phyloP scores from a whole-genome alignment of 768 basidiomycete species.

The Rhodotorula paludigena region DNA sequence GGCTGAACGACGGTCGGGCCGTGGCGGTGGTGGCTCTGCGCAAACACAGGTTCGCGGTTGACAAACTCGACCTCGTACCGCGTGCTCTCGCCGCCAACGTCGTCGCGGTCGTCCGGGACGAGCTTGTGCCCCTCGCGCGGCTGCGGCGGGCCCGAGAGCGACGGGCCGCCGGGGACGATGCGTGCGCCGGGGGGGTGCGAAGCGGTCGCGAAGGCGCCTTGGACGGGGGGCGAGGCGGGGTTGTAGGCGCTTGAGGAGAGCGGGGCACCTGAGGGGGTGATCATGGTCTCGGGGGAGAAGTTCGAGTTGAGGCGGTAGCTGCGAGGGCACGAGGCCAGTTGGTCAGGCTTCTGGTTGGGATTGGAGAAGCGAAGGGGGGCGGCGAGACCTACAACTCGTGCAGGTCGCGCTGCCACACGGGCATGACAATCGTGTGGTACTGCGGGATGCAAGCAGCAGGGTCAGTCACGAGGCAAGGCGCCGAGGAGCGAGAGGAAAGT shows the following conservation, averaged over 20 bases:
- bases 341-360: background rate
- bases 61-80: conserved; percentile 25
- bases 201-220: conserved; percentile 1
- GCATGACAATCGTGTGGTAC: conserved; percentile 25
- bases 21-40: background rate
- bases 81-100: conserved; percentile 1
- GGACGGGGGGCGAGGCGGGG: conserved; percentile 10
- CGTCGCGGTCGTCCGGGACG: conserved; percentile 3
- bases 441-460: background rate
- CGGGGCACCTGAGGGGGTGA: background rate
- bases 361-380: background rate
- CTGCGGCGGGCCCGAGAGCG: background rate
- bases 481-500: background rate
- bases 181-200: background rate
- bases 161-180: conserved; percentile 3
- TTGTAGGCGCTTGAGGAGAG: background rate
- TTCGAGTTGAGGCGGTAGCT: conserved; percentile 13
- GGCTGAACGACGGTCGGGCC: background rate
- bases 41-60: conserved; percentile 21
- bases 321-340: background rate
- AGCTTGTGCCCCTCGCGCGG: conserved; percentile 14
- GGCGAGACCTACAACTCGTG: conserved; percentile 21
- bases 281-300: conserved; percentile 18
- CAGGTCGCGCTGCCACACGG: conserved; percentile 32
- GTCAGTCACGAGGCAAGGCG: background rate